A percentile compares a stretch with the other conserved stretches of the same genome.
These are phyloP conservation scores for Neopestalotiopsis rosae DNA, from an alignment of 2,329 filamentous ascomycete genomes.

Conservation along the genomic window DNA sequence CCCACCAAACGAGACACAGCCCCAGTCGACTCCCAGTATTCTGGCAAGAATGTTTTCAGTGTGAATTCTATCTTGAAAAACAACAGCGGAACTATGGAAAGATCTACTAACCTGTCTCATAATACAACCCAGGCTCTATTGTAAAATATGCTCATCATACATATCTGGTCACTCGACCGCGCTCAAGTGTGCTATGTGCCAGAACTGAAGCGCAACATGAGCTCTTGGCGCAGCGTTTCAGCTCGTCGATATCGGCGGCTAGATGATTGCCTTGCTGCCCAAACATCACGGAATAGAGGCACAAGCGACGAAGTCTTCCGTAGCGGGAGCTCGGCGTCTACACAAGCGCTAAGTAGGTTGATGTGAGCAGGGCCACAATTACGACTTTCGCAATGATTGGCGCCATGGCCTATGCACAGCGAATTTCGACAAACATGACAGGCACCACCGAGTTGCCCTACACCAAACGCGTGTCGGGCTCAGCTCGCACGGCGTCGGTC, in stretches of 20 bases:
- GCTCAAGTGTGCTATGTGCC: too few relatives aligned
- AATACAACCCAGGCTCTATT: too few relatives aligned
- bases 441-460: neutral
- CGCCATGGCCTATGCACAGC: neutral
- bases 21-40: neutral
- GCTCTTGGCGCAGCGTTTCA: too few relatives aligned
- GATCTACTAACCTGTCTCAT: too few relatives aligned
- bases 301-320: slow-evolving; percentile 7
- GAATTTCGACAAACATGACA: slow-evolving; percentile 6
- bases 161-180: too few relatives aligned
- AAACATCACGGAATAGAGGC: neutral
- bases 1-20: slow-evolving; percentile 5
- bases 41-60: too few relatives aligned
- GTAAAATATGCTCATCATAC: too few relatives aligned
- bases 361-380: neutral
- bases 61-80: too few relatives aligned
- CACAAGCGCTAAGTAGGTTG: neutral
- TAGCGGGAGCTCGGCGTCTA: neutral
- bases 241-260: too few relatives aligned
- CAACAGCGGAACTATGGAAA: too few relatives aligned
- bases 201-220: too few relatives aligned
- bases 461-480: neutral
- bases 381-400: neutral
- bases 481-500: slow-evolving; percentile 22
- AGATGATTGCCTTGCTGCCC: neutral